phyloP scores from a whole-genome alignment of 306 rosid genomes.

The Quercus engelmannii region DNA sequence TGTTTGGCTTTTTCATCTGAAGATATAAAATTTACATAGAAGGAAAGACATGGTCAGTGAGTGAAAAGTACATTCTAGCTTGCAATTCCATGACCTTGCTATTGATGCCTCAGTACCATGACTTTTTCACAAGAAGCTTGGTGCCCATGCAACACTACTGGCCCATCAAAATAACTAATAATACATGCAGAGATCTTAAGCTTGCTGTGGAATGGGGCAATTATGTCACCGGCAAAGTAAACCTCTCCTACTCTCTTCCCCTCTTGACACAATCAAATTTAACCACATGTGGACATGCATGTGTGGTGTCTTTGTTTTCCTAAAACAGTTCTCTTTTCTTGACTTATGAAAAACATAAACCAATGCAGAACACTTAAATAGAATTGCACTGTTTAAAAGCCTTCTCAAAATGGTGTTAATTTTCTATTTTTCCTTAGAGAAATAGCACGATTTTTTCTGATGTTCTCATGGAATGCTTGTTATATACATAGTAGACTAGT shows the following conservation, averaged over 20 bases:
- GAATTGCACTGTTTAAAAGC: no score
- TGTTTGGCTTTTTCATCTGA: background rate
- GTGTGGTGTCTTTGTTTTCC: no score
- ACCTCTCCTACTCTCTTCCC: background rate
- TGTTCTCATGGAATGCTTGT: no score
- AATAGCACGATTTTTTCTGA: no score
- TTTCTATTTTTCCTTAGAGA: no score
- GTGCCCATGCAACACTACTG: slow-evolving; percentile 40
- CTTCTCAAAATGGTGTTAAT: no score
- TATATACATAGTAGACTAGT: no score
- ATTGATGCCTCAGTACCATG: slow-evolving; percentile 31
- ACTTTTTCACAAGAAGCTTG: slow-evolving; percentile 47
- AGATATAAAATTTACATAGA: slow-evolving; percentile 56
- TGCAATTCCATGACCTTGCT: slow-evolving; percentile 54
- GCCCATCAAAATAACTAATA: slow-evolving; percentile 28
- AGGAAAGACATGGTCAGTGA: slow-evolving; percentile 51
- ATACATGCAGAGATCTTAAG: slow-evolving; percentile 38
- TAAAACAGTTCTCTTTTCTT: no score
- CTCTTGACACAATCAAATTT: background rate
- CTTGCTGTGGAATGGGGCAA: slow-evolving; percentile 56
- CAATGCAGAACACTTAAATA: no score
- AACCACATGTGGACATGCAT: no score
- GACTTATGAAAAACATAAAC: no score
- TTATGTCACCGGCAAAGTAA: slow-evolving; percentile 26
- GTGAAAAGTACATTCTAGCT: slow-evolving; percentile 50